Conservation (phyloP, 192 early-diverging fungal species). For the Endogone sp. region DNA sequence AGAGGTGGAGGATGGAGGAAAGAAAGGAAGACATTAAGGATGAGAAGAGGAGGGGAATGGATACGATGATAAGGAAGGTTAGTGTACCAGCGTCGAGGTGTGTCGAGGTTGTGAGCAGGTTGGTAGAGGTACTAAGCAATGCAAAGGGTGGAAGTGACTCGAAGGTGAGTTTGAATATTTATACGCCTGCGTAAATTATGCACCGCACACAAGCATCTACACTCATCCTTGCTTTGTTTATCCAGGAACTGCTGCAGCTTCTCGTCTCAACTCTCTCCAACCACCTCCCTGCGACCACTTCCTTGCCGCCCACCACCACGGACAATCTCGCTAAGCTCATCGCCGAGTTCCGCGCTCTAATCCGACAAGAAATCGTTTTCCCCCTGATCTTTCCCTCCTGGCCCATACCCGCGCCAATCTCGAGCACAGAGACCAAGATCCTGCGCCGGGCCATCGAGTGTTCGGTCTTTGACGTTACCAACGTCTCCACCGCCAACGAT, state of each 20-base stretch:
- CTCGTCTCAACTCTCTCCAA: constrained; percentile 32
- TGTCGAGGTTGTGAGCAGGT: constrained; percentile 22
- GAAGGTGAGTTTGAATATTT: neutral
- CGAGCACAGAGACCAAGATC: neutral
- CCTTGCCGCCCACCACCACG: neutral
- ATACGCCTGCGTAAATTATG: too few relatives aligned
- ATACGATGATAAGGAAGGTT: constrained; percentile 35
- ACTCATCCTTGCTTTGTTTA: neutral
- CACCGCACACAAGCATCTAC: neutral
- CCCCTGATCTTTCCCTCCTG: neutral
- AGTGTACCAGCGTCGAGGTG: constrained; percentile 20
- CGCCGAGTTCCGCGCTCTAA: neutral
- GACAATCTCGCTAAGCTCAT: neutral
- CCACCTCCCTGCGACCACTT: constrained; percentile 9
- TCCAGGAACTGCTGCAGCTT: constrained; percentile 33
- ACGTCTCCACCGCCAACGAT: neutral
- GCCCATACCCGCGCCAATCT: neutral
- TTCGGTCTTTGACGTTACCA: neutral
- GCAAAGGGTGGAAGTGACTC: neutral
- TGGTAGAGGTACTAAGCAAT: constrained; percentile 15
- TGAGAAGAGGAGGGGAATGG: constrained; percentile 41
- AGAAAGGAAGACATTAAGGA: constrained; percentile 4
- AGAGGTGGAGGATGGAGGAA: neutral
- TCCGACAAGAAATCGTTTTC: neutral
- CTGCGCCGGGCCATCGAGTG: neutral